Evolutionary conservation across 805 yeast genomes (phyloP), one percentile per base, ranked within the genome.

Genomic region (Candida sanyiensis): DNA sequence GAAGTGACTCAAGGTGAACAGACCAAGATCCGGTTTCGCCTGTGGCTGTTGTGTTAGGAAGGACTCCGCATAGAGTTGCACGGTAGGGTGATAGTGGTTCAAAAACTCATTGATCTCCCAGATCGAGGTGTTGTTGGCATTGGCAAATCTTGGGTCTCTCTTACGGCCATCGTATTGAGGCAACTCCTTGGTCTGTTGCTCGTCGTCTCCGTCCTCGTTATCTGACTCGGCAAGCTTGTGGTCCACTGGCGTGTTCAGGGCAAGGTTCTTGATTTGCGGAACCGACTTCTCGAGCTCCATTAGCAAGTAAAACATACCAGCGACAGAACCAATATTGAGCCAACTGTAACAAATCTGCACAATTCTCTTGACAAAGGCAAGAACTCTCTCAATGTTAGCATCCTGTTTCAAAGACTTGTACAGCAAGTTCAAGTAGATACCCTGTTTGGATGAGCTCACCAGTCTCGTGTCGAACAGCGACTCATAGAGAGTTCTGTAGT

Each of bases 91-190:
- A 68, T 76, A 93, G 63, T 90, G 97, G 42, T 71, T 68, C 36
- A 78, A 57, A 56, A 93, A 81, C 24, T 77, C 83, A 28, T 69
- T 64, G 9, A 88, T 57, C 64, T 93, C 98, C 97, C 97, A 93
- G 36, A 90, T 61, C 2, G 90, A 80, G 0, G 96, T 69, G 34
- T 70, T 72, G 31, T 77, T 79, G 5, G 97, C 97, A 57, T 85
- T 73, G n/a, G 97, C 86, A 57, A 62, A 87, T 48, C 75, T 71
- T n/a, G 98, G 98, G 57, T 93, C 97, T 59, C 97, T 77, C 56
- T 85, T 86, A 53, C 78, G 78, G 25, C 94, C 77, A 61, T 93
- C 97, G 57, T 93, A 93, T 10, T 37, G 45, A 34, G 34, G 43
- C 29, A 26, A 43, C 39, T 23, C 49, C 48, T 27, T 35, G 36